These are phyloP conservation scores for Anacardium occidentale DNA, from an alignment of 345 rosid species.

Conservation along the genomic window DNA sequence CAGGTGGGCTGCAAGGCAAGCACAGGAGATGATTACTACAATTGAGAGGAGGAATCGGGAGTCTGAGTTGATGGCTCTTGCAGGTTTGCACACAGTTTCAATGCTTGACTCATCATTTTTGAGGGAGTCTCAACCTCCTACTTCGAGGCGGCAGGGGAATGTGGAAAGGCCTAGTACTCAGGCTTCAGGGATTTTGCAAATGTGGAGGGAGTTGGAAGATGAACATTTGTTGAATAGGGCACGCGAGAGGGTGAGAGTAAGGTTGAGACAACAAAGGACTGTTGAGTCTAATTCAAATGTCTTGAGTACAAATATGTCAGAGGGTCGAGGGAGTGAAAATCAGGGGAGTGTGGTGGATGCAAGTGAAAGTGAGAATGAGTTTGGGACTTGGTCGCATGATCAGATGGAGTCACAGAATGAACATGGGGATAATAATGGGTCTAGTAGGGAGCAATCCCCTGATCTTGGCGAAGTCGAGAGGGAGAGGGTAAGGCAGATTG, in stretches of 20 bases:
- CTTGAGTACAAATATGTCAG: slow-evolving; percentile 48
- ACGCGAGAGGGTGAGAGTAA: slow-evolving; percentile 73
- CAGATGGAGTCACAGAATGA: slow-evolving; percentile 52
- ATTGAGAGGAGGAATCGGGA: slow-evolving; percentile 94
- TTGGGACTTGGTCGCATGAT: slow-evolving; percentile 70
- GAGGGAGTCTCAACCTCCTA: slow-evolving; percentile 78
- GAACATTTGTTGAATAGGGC: slow-evolving; percentile 88
- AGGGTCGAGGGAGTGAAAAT: slow-evolving; percentile 63
- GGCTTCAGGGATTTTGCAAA: slow-evolving; percentile 84
- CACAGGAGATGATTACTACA: slow-evolving; percentile 97
- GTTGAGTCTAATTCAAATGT: slow-evolving; percentile 52
- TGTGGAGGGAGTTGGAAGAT: slow-evolving; percentile 99
- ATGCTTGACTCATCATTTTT: slow-evolving; percentile 95
- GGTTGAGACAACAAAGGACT: slow-evolving; percentile 72
- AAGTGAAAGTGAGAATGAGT: slow-evolving; percentile 87
- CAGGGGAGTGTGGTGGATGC: slow-evolving; percentile 66
- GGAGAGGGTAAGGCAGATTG: slow-evolving; percentile 95
- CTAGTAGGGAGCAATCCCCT: slow-evolving; percentile 92
- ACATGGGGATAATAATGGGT: slow-evolving; percentile 49
- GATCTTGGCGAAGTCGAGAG: slow-evolving; percentile 94
- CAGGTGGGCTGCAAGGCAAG: slow-evolving; percentile 96
- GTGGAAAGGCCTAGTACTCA: slow-evolving; percentile 82
- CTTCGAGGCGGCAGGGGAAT: slow-evolving; percentile 69
- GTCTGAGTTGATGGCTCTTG: slow-evolving; percentile 94
- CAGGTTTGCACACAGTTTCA: slow-evolving; percentile 92